phyloP scores from a whole-genome alignment of 2,329 filamentous ascomycete species.

The Penicillium occitanis region DNA sequence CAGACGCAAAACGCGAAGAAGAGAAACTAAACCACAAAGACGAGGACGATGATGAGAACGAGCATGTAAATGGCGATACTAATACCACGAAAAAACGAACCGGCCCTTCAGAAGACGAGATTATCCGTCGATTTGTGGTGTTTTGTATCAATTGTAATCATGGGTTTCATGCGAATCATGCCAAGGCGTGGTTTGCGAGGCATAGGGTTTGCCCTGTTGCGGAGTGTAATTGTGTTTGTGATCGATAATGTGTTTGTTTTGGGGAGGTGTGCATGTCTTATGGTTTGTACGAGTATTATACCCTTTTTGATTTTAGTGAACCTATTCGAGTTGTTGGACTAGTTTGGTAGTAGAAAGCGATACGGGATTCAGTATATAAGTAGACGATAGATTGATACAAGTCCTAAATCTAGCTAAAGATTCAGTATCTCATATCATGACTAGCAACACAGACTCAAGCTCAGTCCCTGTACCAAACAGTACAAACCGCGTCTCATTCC shows the following conservation, averaged over 20 bases:
- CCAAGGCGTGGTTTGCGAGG: conserved; percentile 58
- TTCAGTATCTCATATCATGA: not conserved
- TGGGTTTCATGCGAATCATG: conserved; percentile 64
- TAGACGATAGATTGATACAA: not conserved
- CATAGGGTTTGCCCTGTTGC: conserved; percentile 43
- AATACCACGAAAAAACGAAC: conserved; percentile 7
- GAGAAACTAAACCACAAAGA: conserved; percentile 16
- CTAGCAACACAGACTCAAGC: not conserved
- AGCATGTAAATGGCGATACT: conserved; percentile 5
- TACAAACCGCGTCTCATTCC: not conserved
- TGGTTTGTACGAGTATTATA: conserved; percentile 20
- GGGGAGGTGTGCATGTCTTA: not conserved
- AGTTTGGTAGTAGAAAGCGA: not conserved
- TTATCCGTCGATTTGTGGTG: conserved; percentile 57
- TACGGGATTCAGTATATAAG: not conserved
- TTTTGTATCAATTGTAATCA: conserved; percentile 65
- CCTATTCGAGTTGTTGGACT: not conserved
- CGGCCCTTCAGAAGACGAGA: conserved; percentile 40
- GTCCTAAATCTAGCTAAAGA: conserved; percentile 14
- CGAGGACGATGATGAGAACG: not conserved
- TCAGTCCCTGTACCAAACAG: not conserved
- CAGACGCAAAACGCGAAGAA: conserved; percentile 31
- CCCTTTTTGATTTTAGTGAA: not conserved
- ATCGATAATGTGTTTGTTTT: conserved; percentile 28
- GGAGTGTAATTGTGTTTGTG: conserved; percentile 44